Base-by-base conservation (phyloP, 179 eudicot genomes). In the Monotropa hypopitys region DNA sequence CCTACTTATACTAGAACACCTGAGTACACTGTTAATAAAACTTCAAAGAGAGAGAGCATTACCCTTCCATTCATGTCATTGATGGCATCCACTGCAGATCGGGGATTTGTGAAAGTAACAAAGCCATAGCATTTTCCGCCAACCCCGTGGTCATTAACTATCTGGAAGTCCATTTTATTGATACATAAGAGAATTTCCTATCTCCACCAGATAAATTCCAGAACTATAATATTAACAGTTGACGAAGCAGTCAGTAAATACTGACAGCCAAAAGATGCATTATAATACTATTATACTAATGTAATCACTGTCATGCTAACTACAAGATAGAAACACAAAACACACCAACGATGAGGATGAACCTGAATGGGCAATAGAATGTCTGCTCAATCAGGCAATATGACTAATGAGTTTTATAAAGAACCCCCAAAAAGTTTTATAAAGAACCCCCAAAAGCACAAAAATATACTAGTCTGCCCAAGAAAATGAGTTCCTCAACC, bases 41-140 rank as follows among this genome's bases (percentile, higher is more conserved):
- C 6, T 20, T 18, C 33, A 40, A 57, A n/a, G 12, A 46, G 51
- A 32, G 28, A 77, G 59, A 51, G 46, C 40, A 54, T 73, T 88
- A 94, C 97, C 91, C 87, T 86, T 70, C 97, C 97, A 84, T 95
- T 83, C 99, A 95, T 95, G 77, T 89, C 97, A 59, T 74, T 86
- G 76, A 95, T 95, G 82, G 99, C 97, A 83, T 91, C 91, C 74
- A 83, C 79, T 13, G 93, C 90, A 57, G 97, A 86, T 70, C 95
- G 88, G 10, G 97, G 94, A 85, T 91, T 95, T 59, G 87, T 90
- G 76, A 88, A 95, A 73, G 95, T 95, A 75, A 95, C 92, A 88
- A 95, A 95, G 40, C 92, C 99, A 84, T 89, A 95, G 87, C 97
- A 92, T 81, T 85, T 91, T 74, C 97, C 97, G 59, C 98, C 97